These are phyloP conservation scores for Isatis lusitanica DNA, from an alignment of 441 rosid genomes.

Conservation along the genomic window DNA sequence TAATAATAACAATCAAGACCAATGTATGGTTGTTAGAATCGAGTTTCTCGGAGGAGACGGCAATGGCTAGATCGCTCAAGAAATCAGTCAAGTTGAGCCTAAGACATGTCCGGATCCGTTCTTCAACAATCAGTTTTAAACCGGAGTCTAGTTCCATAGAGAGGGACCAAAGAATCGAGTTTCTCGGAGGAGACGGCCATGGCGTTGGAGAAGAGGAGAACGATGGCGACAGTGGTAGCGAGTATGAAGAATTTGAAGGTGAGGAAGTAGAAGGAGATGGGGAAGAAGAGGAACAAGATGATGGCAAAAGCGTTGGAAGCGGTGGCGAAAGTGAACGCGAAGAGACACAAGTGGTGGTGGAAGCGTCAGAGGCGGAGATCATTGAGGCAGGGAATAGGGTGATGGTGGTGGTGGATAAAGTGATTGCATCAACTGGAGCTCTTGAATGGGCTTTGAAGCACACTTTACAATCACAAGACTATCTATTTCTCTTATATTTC, in stretches of 20 bases:
- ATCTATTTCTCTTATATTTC: conserved; percentile 61
- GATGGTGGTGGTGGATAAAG: conserved; percentile 85
- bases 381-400: conserved; percentile 55
- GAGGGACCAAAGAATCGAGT: conserved; percentile 50
- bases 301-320: conserved; percentile 21
- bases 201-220: conserved; percentile 8
- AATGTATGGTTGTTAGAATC: background rate
- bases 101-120: conserved; percentile 50
- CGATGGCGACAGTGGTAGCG: conserved; percentile 5
- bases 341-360: conserved; percentile 2
- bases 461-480: conserved; percentile 61
- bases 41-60: background rate
- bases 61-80: conserved; percentile 40
- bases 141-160: conserved; percentile 30
- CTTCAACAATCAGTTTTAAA: conserved; percentile 48
- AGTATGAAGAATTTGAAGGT: conserved; percentile 29
- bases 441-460: conserved; percentile 86
- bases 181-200: conserved; percentile 34
- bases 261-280: background rate
- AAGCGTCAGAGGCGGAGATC: conserved; percentile 22
- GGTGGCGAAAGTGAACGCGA: conserved; percentile 8
- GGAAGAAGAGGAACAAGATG: conserved; percentile 17
- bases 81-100: conserved; percentile 51
- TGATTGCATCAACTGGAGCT: conserved; percentile 70
- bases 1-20: background rate